Conservation (phyloP, 805 yeast species). For the Sugiyamaella marilandica region DNA sequence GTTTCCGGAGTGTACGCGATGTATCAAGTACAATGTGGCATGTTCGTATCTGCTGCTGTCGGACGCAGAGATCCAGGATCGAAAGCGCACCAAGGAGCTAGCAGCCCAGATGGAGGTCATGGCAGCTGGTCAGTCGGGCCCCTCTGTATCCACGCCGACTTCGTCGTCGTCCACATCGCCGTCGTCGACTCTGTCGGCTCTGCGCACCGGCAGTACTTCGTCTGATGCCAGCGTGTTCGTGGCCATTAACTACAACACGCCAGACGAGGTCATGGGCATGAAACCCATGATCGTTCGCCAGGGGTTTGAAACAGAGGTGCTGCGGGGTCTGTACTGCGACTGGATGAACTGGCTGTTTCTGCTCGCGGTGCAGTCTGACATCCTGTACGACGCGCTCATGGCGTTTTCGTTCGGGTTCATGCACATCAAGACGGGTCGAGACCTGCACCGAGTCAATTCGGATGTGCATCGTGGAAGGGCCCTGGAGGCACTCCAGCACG, state of each 20-base stretch:
- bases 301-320: slow-evolving; percentile 27
- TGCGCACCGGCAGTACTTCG: not conserved
- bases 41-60: slow-evolving; percentile 50
- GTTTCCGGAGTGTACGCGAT: slow-evolving; percentile 55
- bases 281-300: slow-evolving; percentile 20
- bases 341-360: slow-evolving; percentile 23
- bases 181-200: not conserved
- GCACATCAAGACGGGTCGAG: slow-evolving; percentile 19
- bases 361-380: slow-evolving; percentile 21
- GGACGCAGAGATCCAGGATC: slow-evolving; percentile 38
- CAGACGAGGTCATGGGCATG: slow-evolving; percentile 3
- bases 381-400: slow-evolving; percentile 26
- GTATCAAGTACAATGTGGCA: slow-evolving; percentile 42
- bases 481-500: slow-evolving; percentile 21
- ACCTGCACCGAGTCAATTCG: slow-evolving; percentile 13
- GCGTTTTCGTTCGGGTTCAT: slow-evolving; percentile 26
- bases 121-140: not conserved
- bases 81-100: slow-evolving; percentile 20
- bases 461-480: slow-evolving; percentile 25
- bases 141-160: slow-evolving; percentile 1
- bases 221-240: not conserved
- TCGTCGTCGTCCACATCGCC: slow-evolving; percentile 6
- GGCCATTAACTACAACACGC: not conserved
- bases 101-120: slow-evolving; percentile 7
- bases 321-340: slow-evolving; percentile 22